Base-by-base conservation (phyloP, 2,329 filamentous ascomycete genomes). In the Paradendryphiella salina region DNA sequence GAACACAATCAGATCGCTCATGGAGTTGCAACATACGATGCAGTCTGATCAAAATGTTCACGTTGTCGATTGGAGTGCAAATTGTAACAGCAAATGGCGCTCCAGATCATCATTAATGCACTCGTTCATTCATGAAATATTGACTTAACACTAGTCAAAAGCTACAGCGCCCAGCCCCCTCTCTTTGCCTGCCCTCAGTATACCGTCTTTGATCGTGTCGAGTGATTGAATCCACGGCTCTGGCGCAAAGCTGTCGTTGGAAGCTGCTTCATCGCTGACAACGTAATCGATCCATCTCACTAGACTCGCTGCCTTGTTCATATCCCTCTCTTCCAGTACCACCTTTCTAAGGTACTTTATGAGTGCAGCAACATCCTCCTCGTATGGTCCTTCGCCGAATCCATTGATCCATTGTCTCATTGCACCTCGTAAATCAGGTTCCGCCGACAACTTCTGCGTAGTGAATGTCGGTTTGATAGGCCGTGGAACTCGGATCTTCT, bases 371-470 rank as follows among this genome's bases (percentile, higher is more conserved):
- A 93, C 86, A 72, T 99, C 94, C 50, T 88, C 85, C 0, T 75
- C 74, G 71, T 94, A 91, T 1, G 94, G 94, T 0, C 89, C 90
- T 3, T 92, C 78, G 29, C 73, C 76, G 54, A 93, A 96, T 53
- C 87, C 85, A 2, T 76, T 69, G 57, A 90, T 82, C 94, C 94
- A 99, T 3, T 83, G 83, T 46, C 79, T 82, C 11, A 96, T 76
- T 66, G 90, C 90, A 31, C 84, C 79, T 36, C 91, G 82, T 46
- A 97, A 77, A 59, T 96, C 88, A 0, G 77, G 69, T 5, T 85
- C 60, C 4, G 70, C 69, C 1, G 76, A 79, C 2, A 88, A 71
- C 52, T 81, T 82, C 46, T 76, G 73, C 11, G 78, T 81, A 1
- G 85, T 88, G 64, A 88, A 88, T 0, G 82, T 85, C 0, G 85